Base-by-base conservation (phyloP, 2,329 filamentous ascomycete species). In the Uncinocarpus reesii region DNA sequence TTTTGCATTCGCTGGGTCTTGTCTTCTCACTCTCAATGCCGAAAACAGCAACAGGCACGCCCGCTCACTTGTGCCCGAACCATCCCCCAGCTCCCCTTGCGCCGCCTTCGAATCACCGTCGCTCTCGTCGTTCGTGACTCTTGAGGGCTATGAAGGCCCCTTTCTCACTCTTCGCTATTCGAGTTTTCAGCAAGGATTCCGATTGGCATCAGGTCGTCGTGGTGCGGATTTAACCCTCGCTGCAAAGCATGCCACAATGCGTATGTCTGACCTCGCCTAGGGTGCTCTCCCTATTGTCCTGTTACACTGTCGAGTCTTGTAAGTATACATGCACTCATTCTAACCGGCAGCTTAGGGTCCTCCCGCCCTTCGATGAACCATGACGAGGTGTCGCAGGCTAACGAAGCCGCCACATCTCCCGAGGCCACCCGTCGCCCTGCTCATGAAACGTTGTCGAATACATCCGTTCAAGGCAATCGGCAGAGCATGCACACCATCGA, bases 401-500 rank as follows among this genome's bases (percentile, higher is more conserved):
- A 42, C 34, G 40, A 40, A 21, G 34, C 28, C 36, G 41, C 41
- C 16, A 20, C 16, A 10, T 10, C 32, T 15, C 24, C 35, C 36
- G 34, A 35, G 31, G 18, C 34, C 24, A 26, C 37, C 15, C 26
- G 24, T 45, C 5, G 7, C 24, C 34, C 34, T 6, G 5, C 41
- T 31, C 34, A 45, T 21, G 40, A 34, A 20, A 15, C 10, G 24
- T 16, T 26, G 11, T 36, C 20, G 10, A 45, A n/a, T 21, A 26
- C 38, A n/a, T 11, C 23, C 7, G 7, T 21, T 15, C 20, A 37
- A 29, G 24, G 28, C 62, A 45, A 62, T 63, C 36, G 62, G 55
- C 46, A 61, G 55, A 64, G 58, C 48, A 59, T 62, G 48, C 63
- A 65, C 42, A 68, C 65, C 15, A 56, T 70, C 7, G 65, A 66